Percentiles rank a stretch among this genome's conserved stretches.
Evolutionary conservation across 2,329 filamentous ascomycete species (phyloP).

Genomic region (Fusarium tjaetaba): DNA sequence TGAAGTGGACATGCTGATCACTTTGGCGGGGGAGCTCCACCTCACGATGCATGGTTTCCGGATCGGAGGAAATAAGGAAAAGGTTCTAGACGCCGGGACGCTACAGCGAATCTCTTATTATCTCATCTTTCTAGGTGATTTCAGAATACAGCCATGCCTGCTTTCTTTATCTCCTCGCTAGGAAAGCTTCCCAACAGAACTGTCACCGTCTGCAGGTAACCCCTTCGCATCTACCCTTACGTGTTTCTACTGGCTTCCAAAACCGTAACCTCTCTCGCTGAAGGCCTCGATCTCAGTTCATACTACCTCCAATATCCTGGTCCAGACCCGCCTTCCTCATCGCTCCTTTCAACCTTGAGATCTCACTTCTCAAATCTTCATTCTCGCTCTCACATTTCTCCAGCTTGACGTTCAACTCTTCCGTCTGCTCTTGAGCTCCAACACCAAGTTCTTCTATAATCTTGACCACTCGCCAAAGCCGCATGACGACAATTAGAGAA

Average conservation of each 20-base stretch:
- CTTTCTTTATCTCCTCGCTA: accelerated
- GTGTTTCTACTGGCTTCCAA: accelerated
- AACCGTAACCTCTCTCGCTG: accelerated
- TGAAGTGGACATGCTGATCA: not conserved
- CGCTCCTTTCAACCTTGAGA: not conserved
- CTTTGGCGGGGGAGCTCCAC: not conserved
- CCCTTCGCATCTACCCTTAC: not conserved
- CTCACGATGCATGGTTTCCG: accelerated
- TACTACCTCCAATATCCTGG: accelerated
- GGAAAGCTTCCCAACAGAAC: not conserved
- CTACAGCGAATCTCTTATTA: accelerated
- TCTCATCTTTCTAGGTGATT: not conserved
- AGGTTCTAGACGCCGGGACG: accelerated
- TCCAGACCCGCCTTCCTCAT: not conserved
- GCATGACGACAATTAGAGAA: slow-evolving; percentile 15
- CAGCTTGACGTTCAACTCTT: not conserved
- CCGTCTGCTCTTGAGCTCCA: slow-evolving; percentile 3
- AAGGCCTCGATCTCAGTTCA: not conserved
- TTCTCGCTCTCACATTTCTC: not conserved
- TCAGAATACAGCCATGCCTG: not conserved
- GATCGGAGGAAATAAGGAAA: not conserved
- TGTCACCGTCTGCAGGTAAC: not conserved
- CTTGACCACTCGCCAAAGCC: slow-evolving; percentile 13
- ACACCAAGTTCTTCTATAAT: slow-evolving; percentile 13
- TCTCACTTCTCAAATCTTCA: not conserved